Evolutionary conservation across 75 land plant species (phyloP).

Genomic region (Cupressus sempervirens): DNA sequence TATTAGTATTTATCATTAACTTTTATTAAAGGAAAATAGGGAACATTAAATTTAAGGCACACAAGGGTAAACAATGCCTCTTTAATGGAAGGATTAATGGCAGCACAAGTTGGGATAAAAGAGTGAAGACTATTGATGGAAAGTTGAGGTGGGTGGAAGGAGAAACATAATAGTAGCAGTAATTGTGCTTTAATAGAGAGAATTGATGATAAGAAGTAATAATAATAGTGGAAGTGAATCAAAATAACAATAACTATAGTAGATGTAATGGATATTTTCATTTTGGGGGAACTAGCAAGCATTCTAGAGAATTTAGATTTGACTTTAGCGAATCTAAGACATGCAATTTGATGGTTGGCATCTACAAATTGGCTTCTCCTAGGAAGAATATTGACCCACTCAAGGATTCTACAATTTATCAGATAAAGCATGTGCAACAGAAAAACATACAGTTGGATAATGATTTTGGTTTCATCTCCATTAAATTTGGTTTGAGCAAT

Average conservation of each 20-base stretch:
- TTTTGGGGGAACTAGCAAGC: not conserved
- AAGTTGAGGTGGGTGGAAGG: not conserved
- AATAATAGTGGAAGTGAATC: not conserved
- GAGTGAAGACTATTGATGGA: slow-evolving; percentile 8
- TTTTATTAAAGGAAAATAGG: no score
- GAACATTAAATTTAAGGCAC: not conserved
- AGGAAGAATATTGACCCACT: not conserved
- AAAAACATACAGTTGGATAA: slow-evolving; percentile 40
- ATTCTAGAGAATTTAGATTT: no score
- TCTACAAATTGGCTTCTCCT: not conserved
- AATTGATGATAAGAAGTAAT: slow-evolving; percentile 6
- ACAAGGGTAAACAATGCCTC: not conserved
- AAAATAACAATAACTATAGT: not conserved
- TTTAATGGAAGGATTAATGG: not conserved
- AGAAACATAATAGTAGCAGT: not conserved
- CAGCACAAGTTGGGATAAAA: not conserved
- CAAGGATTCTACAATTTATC: slow-evolving; percentile 7
- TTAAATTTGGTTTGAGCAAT: slow-evolving; percentile 36
- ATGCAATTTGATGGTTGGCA: not conserved
- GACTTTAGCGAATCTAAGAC: not conserved
- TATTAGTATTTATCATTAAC: no score
- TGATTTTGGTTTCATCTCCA: slow-evolving; percentile 51
- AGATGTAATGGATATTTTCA: not conserved
- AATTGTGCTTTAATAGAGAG: not conserved
- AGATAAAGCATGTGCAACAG: slow-evolving; percentile 43